These are phyloP conservation scores for Collybiopsis confluens DNA, from an alignment of 768 basidiomycete genomes.

Conservation along the genomic window DNA sequence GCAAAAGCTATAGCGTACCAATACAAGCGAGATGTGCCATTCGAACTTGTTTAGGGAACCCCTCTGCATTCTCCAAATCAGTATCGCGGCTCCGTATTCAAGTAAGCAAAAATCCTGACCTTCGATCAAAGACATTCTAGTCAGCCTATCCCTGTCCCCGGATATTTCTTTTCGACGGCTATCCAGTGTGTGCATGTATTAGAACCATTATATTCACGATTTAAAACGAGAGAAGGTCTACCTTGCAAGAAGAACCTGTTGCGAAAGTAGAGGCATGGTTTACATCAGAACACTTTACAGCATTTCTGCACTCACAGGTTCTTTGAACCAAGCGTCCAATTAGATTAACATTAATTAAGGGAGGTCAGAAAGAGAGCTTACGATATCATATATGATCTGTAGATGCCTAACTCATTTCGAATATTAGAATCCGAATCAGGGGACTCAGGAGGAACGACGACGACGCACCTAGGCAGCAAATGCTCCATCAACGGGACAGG, in stretches of 20 bases:
- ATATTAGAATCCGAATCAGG: not conserved
- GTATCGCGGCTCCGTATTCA: not conserved
- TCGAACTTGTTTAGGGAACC: constrained; percentile 77
- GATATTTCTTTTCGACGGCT: constrained; percentile 89
- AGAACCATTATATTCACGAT: not conserved
- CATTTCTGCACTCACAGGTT: not conserved
- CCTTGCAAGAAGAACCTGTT: constrained; percentile 64
- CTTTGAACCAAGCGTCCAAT: not conserved
- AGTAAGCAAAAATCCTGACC: constrained; percentile 34
- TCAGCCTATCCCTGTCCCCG: constrained; percentile 73
- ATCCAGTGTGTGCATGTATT: not conserved
- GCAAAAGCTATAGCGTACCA: constrained; percentile 30
- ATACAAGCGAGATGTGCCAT: constrained; percentile 93
- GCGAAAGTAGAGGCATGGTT: constrained; percentile 22
- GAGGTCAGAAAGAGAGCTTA: too few relatives aligned
- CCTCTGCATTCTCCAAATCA: constrained; percentile 49
- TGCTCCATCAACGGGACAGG: constrained; percentile 81
- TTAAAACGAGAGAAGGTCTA: constrained; percentile 22
- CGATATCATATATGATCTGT: constrained; percentile 91
- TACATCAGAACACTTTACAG: not conserved
- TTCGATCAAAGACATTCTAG: constrained; percentile 90
- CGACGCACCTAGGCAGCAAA: constrained; percentile 68
- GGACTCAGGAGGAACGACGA: not conserved
- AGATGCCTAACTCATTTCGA: constrained; percentile 50
- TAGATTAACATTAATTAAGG: too few relatives aligned